Base-by-base conservation (phyloP, 225 moss, liverwort and hornwort genomes). In the Antitrichia curtipendula region DNA sequence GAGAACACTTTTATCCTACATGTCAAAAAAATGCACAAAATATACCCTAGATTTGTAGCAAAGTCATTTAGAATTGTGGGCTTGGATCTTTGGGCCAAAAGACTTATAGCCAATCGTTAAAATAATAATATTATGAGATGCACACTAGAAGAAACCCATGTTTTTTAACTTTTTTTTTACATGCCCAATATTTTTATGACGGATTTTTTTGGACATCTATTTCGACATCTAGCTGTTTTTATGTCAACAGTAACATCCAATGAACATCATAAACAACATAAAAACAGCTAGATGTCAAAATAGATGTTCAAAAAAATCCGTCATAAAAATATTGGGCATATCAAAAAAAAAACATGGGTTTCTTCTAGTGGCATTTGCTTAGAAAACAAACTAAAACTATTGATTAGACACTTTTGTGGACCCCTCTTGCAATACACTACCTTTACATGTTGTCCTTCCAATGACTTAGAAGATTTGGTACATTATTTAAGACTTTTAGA, bases 391-490 rank as follows among this genome's bases (percentile, higher is more conserved):
- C 2, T 41, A 43, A 5, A 43, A 27, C 27, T 71, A 43, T 9
- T 43, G 27, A 27, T 41, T 43, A 27, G 27, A 70, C 27, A 70
- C 16, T 64, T 34, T 36, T 65, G 11, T 36, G 18, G 2, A 1
- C 16, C 9, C 28, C 0, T 43, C 9, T 25, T 3, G 0, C 0
- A 2, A 16, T 27, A 43, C 3, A 43, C 9, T 71, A 43, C 41
- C 5, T 16, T 27, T 27, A 14, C 4, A 27, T 70, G 5, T 0
- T 0, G 0, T 25, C 15, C 0, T 41, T 70, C 38, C 0, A 70
- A 70, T 41, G 3, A 38, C 7, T 3, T 68, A 0, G 13, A 68
- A 68, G 68, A 0, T 27, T 41, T 41, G 27, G 5, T 70, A 1
- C 27, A 41, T 41, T 2, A 16, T 5, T 70, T 41, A 25, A 70